Conservation (phyloP, 768 basidiomycete species). For the Serpula lacrymans region DNA sequence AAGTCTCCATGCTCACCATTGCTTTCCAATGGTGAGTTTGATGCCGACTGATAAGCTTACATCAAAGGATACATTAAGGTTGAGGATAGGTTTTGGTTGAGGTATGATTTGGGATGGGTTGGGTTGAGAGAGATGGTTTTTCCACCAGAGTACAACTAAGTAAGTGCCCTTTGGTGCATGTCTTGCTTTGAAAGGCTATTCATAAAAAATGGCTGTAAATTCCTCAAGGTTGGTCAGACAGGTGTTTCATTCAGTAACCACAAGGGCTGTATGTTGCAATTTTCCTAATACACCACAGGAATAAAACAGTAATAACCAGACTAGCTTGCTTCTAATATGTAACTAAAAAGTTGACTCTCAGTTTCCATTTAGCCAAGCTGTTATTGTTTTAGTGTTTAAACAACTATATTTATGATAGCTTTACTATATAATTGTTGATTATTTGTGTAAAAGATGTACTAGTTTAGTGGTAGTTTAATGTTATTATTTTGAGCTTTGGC, state of each 20-base stretch:
- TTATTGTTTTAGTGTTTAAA: no score
- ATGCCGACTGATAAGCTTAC: slow-evolving; percentile 36
- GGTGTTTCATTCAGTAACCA: slow-evolving; percentile 31
- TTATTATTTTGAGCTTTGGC: no score
- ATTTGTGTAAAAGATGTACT: no score
- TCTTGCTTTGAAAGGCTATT: slow-evolving; percentile 28
- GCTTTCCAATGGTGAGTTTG: slow-evolving; percentile 24
- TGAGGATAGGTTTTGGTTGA: slow-evolving; percentile 14
- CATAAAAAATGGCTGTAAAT: slow-evolving; percentile 26
- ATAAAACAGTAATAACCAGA: no score
- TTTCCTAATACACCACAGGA: no score
- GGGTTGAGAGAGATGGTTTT: slow-evolving; percentile 4
- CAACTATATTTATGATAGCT: no score
- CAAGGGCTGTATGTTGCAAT: slow-evolving; percentile 30
- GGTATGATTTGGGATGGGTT: slow-evolving; percentile 24
- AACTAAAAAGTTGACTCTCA: no score
- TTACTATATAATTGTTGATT: no score
- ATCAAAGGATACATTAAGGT: slow-evolving; percentile 37
- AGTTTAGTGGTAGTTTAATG: no score
- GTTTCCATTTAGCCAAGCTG: no score
- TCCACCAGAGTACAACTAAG: slow-evolving; percentile 36
- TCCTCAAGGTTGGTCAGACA: slow-evolving; percentile 39
- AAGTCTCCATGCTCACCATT: slow-evolving; percentile 33
- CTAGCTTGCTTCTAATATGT: no score
- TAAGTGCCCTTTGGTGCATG: slow-evolving; percentile 9